phyloP scores from a whole-genome alignment of 1,284 basidiomycete species.

The Thecaphora frezii region DNA sequence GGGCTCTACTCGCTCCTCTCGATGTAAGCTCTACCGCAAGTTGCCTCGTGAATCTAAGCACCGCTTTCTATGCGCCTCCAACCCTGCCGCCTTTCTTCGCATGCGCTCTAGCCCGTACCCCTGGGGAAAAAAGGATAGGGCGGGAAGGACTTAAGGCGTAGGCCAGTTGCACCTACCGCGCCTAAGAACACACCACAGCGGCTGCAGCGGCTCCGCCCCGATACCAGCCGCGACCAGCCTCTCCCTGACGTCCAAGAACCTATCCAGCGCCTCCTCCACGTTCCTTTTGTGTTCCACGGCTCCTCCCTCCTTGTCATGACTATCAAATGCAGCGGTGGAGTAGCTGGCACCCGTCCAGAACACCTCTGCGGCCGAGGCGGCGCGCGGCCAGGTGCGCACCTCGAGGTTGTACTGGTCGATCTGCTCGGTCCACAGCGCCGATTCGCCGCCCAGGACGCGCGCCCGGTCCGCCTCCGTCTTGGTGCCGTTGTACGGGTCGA shows the following conservation, averaged over 20 bases:
- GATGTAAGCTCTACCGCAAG: too few species aligned
- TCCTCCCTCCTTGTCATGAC: too few species aligned
- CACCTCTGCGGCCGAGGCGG: conserved; percentile 75
- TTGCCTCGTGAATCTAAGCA: too few species aligned
- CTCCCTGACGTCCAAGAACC: conserved; percentile 71
- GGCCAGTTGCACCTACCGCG: conserved; percentile 62
- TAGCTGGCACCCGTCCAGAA: conserved; percentile 72
- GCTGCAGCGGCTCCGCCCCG: conserved; percentile 71
- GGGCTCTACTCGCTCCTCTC: too few species aligned
- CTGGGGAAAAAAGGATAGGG: too few species aligned
- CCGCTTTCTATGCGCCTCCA: too few species aligned
- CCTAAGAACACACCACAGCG: conserved; percentile 78
- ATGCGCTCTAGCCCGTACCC: too few species aligned
- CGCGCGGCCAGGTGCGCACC: conserved; percentile 72
- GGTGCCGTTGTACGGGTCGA: conserved; percentile 65
- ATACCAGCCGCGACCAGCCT: conserved; percentile 72
- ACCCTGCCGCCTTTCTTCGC: too few species aligned
- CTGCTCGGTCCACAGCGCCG: conserved; percentile 78
- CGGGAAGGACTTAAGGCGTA: too few species aligned
- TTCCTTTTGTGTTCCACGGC: conserved; percentile 61
- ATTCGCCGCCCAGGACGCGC: conserved; percentile 71
- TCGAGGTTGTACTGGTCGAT: conserved; percentile 73
- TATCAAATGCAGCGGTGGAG: conserved; percentile 25
- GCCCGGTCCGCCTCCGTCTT: background rate
- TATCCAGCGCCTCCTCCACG: conserved; percentile 68